These are phyloP conservation scores for Dentipellis sp. DNA, from an alignment of 768 basidiomycete species.

Conservation along the genomic window DNA sequence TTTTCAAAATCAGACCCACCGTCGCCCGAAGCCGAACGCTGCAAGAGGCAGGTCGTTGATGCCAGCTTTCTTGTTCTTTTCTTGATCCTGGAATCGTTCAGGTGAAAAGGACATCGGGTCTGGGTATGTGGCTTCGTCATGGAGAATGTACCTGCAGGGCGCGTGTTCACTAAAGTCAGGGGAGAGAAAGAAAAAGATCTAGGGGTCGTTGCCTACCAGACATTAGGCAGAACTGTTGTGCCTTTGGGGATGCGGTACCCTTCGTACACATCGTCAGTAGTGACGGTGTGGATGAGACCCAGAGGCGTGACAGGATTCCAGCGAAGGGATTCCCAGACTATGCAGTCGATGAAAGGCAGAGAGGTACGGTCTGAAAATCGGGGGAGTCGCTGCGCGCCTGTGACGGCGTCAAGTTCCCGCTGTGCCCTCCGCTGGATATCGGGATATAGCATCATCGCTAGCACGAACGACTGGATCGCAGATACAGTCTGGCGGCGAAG, in stretches of 20 bases:
- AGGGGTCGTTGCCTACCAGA: constrained; percentile 1
- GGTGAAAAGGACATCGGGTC: constrained; percentile 32
- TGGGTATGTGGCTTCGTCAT: constrained; percentile 29
- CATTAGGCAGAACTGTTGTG: constrained; percentile 16
- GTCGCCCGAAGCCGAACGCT: constrained; percentile 33
- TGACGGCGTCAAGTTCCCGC: constrained; percentile 39
- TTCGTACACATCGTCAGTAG: constrained; percentile 35
- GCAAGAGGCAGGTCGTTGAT: constrained; percentile 27
- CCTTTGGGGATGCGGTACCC: constrained; percentile 37
- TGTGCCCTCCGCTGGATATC: constrained; percentile 39
- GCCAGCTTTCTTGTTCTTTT: constrained; percentile 19
- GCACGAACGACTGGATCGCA: constrained; percentile 37
- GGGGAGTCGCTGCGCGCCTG: constrained; percentile 38
- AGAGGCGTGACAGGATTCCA: constrained; percentile 35
- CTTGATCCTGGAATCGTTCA: constrained; percentile 24
- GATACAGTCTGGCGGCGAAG: constrained; percentile 34
- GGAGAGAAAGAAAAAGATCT: constrained; percentile 15
- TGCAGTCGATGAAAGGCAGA: constrained; percentile 30
- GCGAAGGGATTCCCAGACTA: constrained; percentile 25
- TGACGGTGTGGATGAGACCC: constrained; percentile 6
- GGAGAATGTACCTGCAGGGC: constrained; percentile 29
- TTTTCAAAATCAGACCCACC: constrained; percentile 17
- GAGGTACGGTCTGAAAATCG: constrained; percentile 30
- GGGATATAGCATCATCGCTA: constrained; percentile 47
- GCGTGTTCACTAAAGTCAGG: not conserved